Base-by-base conservation (phyloP, 169 alveolate species). In the Cryptosporidium sp. region DNA sequence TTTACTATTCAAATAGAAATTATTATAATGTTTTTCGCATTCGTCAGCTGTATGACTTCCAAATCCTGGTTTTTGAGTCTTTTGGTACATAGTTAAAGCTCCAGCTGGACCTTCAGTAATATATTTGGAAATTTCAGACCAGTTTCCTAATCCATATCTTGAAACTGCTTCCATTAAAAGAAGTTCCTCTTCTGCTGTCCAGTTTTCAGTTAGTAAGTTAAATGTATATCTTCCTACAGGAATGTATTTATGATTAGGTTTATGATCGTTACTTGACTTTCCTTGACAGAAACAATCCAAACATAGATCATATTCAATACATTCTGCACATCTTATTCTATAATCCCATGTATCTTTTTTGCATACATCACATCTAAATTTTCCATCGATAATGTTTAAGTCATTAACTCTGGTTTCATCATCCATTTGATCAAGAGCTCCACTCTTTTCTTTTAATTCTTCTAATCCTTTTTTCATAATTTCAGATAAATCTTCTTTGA, bases 131-230 rank as follows among this genome's bases (percentile, higher is more conserved):
- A 80, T 80, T 37, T 80, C 89, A 1, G 89, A 80, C 98, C 98
- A 96, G 84, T 96, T 96, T n/a, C 98, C 98, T 69, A 96, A 93
- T 0, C 98, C 98, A 75, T 94, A 95, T 53, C 96, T 95, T 62
- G 97, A 93, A 61, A 96, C 93, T 60, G 97, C 98, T 45, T 96
- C 98, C 42, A 96, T 91, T 44, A 96, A 93, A 37, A 95, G n/a
- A 56, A 95, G 68, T 39, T 96, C 98, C 87, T 96, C 97, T 84
- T 96, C 98, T 29, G 98, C 98, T 18, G 97, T 93, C 98, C 98
- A 96, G 70, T 95, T 69, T 21, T 85, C 65, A 10, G 94, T 86
- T 72, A 94, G 93, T 39, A 96, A 93, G 1, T 97, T 96, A 70
- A 96, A 95, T 72, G 92, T 93, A 91, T 95, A 93, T 23, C 95